Conservation (phyloP, 2,329 filamentous ascomycete genomes). For the Helotiales sp. region DNA sequence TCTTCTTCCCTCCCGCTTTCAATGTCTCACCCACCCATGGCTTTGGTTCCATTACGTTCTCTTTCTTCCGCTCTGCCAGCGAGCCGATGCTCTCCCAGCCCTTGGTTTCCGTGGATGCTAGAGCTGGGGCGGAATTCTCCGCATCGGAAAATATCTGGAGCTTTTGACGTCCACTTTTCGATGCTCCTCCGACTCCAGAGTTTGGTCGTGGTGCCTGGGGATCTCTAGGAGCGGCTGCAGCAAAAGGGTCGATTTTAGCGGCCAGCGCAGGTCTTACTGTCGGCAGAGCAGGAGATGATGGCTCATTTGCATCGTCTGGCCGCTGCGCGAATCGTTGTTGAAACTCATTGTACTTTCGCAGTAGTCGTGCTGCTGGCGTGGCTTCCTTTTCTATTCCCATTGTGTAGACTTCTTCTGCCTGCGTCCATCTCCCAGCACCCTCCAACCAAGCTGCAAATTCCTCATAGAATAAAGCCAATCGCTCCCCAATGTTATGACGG, state of each 20-base stretch:
- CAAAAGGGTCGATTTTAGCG: conserved; percentile 83
- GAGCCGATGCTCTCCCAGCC: conserved; percentile 94
- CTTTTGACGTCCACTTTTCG: conserved; percentile 74
- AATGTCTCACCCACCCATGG: conserved; percentile 93
- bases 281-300: conserved; percentile 84
- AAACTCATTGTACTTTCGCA: conserved; percentile 92
- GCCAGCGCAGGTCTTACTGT: conserved; percentile 79
- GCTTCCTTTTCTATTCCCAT: conserved; percentile 88
- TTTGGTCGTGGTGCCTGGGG: conserved; percentile 63
- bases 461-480: conserved; percentile 90
- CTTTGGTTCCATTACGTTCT: conserved; percentile 82
- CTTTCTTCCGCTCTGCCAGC: conserved; percentile 85
- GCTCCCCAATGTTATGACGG: conserved; percentile 83
- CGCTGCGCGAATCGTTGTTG: conserved; percentile 73
- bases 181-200: conserved; percentile 47
- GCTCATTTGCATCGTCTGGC: conserved; percentile 62
- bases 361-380: conserved; percentile 73
- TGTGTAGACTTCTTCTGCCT: conserved; percentile 92
- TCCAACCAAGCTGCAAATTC: conserved; percentile 96
- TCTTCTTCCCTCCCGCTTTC: conserved; percentile 82
- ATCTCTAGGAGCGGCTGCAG: conserved; percentile 53
- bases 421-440: conserved; percentile 76
- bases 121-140: conserved; percentile 56
- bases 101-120: conserved; percentile 56
- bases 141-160: conserved; percentile 88